phyloP scores from a whole-genome alignment of 805 yeast genomes.

The Lipomyces sp. region DNA sequence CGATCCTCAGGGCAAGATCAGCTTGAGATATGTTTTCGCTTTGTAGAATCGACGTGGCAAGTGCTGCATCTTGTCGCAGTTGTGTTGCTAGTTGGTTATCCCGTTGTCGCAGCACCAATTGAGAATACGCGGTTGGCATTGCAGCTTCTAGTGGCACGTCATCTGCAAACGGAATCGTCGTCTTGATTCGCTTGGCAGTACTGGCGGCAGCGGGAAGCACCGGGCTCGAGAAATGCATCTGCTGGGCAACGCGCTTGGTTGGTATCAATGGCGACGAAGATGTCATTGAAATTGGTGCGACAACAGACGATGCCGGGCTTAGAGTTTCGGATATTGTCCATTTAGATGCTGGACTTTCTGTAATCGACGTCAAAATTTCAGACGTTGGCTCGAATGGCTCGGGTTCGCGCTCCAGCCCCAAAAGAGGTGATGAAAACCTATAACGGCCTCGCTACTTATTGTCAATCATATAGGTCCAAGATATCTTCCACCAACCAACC shows the following conservation, averaged over 20 bases:
- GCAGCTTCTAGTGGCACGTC: constrained; percentile 7
- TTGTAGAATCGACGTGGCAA: constrained; percentile 3
- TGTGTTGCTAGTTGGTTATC: constrained; percentile 8
- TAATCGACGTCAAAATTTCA: not conserved
- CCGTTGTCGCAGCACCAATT: not conserved
- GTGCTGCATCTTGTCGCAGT: constrained; percentile 3
- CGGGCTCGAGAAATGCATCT: constrained; percentile 21
- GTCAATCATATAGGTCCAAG: not conserved
- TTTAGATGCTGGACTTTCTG: not conserved
- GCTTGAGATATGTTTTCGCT: constrained; percentile 12
- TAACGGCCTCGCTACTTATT: not conserved
- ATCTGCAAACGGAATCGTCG: not conserved
- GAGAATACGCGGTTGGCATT: constrained; percentile 13
- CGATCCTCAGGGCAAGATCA: constrained; percentile 14
- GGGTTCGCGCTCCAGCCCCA: not conserved
- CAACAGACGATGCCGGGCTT: constrained; percentile 7
- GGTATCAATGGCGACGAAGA: not conserved
- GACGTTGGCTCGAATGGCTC: constrained; percentile 4
- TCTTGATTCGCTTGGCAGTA: not conserved
- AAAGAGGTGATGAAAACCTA: constrained; percentile 5
- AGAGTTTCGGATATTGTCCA: not conserved
- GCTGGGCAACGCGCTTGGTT: constrained; percentile 6
- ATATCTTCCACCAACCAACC: not conserved
- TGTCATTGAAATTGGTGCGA: not conserved
- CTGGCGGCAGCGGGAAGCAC: constrained; percentile 1